These are phyloP conservation scores for Ceratocystis harringtonii DNA, from an alignment of 2,329 filamentous ascomycete species.

Conservation along the genomic window DNA sequence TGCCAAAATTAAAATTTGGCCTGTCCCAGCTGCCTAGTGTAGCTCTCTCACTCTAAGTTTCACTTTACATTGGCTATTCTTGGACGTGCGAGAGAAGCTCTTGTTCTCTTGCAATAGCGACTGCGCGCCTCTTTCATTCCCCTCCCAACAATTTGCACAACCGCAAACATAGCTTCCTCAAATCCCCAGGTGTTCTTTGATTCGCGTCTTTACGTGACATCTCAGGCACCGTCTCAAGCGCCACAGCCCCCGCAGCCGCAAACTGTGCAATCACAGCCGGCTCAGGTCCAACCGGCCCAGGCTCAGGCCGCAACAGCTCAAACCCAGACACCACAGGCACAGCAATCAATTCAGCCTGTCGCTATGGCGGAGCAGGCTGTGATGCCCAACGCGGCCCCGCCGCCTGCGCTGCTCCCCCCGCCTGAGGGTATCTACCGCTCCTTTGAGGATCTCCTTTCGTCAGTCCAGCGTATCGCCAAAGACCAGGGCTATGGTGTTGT, in stretches of 20 bases:
- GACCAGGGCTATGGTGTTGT: slow-evolving; percentile 49
- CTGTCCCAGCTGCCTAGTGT: neutral
- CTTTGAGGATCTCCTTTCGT: slow-evolving; percentile 43
- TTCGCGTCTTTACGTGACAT: slow-evolving; percentile 16
- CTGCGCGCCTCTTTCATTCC: slow-evolving; percentile 14
- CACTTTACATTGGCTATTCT: neutral
- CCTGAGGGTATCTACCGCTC: slow-evolving; percentile 45
- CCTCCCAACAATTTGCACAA: slow-evolving; percentile 19
- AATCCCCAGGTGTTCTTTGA: slow-evolving; percentile 14
- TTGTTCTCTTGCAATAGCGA: slow-evolving; percentile 17
- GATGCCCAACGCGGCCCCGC: slow-evolving; percentile 33
- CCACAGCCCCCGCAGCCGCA: slow-evolving; percentile 7
- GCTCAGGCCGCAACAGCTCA: slow-evolving; percentile 1
- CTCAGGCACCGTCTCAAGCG: slow-evolving; percentile 13
- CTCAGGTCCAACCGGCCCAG: neutral
- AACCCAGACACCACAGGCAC: slow-evolving; percentile 4
- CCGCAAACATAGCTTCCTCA: slow-evolving; percentile 20
- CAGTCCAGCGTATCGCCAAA: slow-evolving; percentile 45
- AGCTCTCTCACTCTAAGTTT: neutral
- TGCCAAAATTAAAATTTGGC: neutral
- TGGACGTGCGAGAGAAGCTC: neutral
- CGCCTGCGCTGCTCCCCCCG: slow-evolving; percentile 36
- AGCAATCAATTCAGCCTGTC: slow-evolving; percentile 19
- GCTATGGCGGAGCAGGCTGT: slow-evolving; percentile 24
- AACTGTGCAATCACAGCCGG: slow-evolving; percentile 1